Conservation (phyloP, 2,329 filamentous ascomycete species). For the Aspergillus sp. region DNA sequence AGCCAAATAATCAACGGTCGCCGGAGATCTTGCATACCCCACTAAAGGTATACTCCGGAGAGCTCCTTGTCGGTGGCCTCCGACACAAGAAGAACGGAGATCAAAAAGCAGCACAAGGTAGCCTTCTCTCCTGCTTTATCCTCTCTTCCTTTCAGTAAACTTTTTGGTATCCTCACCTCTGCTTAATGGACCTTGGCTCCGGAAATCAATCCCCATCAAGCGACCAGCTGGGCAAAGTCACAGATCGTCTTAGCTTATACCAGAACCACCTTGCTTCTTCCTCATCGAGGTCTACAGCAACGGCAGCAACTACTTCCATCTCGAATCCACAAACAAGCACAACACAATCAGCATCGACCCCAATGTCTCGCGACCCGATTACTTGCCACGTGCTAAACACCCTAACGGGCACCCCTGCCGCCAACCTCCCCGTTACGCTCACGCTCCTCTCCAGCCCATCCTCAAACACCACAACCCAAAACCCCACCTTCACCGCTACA, state of each 20-base stretch:
- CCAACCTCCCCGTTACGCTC: constrained; percentile 50
- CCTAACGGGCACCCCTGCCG: constrained; percentile 45
- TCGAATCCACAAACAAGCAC: constrained; percentile 14
- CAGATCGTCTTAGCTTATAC: constrained; percentile 34
- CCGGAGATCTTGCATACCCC: constrained; percentile 7
- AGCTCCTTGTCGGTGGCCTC: constrained; percentile 34
- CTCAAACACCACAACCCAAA: constrained; percentile 16
- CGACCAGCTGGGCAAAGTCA: constrained; percentile 25
- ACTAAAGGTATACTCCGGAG: constrained; percentile 25
- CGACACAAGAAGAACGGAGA: constrained; percentile 29
- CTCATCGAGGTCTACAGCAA: constrained; percentile 1
- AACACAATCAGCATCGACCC: constrained; percentile 15
- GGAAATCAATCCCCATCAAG: constrained; percentile 16
- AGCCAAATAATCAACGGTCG: background rate
- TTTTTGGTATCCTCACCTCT: background rate
- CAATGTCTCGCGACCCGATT: constrained; percentile 46
- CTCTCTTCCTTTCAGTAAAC: constrained; percentile 1
- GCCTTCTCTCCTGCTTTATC: background rate
- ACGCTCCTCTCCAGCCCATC: constrained; percentile 50
- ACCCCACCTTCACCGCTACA: constrained; percentile 36
- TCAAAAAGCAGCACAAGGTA: constrained; percentile 17
- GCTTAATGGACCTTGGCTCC: constrained; percentile 25
- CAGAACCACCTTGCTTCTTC: constrained; percentile 30
- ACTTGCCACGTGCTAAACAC: constrained; percentile 54
- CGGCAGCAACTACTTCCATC: constrained; percentile 6